These are phyloP conservation scores for Tilletia setariae DNA, from an alignment of 1,284 basidiomycete genomes.

Conservation along the genomic window DNA sequence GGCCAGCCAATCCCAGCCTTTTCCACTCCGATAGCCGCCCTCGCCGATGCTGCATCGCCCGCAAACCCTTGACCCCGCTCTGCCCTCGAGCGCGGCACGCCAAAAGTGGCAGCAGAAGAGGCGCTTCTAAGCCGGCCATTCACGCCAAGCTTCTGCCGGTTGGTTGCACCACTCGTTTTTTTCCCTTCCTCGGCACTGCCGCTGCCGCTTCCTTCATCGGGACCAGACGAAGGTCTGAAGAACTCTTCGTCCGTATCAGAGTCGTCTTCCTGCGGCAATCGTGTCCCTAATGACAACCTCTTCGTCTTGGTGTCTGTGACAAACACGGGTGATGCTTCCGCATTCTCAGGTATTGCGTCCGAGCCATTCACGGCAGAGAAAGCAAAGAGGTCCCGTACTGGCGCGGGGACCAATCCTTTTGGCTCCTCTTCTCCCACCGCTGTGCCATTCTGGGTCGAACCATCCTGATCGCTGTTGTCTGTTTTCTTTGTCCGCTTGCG, in stretches of 20 bases:
- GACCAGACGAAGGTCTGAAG: neutral
- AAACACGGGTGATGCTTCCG: no score
- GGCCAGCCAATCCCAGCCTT: slow-evolving; percentile 5
- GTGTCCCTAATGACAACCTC: neutral
- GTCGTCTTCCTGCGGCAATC: neutral
- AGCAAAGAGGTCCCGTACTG: neutral
- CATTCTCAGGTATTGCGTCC: no score
- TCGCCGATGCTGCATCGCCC: slow-evolving; percentile 5
- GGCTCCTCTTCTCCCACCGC: neutral
- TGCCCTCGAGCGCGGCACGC: neutral
- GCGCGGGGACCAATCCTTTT: neutral
- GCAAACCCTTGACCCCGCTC: neutral
- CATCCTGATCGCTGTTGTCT: neutral
- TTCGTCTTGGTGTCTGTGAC: no score
- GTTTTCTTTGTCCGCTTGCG: neutral
- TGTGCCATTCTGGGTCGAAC: neutral
- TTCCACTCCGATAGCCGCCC: slow-evolving; percentile 5
- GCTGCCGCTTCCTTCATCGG: neutral
- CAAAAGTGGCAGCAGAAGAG: neutral
- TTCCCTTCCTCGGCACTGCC: neutral
- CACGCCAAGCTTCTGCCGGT: neutral
- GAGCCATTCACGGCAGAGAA: neutral
- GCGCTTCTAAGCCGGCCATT: neutral
- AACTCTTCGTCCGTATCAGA: slow-evolving; percentile 5
- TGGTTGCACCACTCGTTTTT: no score